phyloP scores from a whole-genome alignment of 106 monocot genomes.

The Phalaenopsis aphrodite region DNA sequence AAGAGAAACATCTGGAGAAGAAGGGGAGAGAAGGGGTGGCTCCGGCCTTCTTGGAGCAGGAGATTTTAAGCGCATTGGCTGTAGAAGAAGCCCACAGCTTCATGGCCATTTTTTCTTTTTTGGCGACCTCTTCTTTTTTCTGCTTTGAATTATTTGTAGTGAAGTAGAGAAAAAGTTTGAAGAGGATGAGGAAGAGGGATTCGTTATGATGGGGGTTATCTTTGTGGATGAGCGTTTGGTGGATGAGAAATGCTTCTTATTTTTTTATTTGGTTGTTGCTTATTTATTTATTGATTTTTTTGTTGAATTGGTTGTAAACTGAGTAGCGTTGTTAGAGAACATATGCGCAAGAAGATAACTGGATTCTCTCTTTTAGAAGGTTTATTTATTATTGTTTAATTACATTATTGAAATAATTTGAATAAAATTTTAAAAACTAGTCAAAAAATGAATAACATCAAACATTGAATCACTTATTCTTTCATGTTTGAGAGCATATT shows the following conservation, averaged over 20 bases:
- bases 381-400: no score
- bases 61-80: constrained; percentile 73
- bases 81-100: constrained; percentile 93
- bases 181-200: not conserved
- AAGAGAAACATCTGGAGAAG: constrained; percentile 78
- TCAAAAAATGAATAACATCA: no score
- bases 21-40: constrained; percentile 11
- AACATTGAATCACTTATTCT: no score
- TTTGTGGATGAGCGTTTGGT: not conserved
- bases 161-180: not conserved
- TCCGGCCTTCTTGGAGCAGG: constrained; percentile 6
- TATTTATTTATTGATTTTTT: no score
- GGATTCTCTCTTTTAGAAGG: no score
- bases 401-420: no score
- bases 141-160: not conserved
- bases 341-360: no score
- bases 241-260: not conserved
- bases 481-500: no score
- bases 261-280: no score
- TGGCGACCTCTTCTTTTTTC: constrained; percentile 3
- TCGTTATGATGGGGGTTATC: not conserved
- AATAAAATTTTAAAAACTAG: no score
- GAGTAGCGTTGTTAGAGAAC: no score
- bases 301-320: no score
- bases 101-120: constrained; percentile 41